Percentiles rank a stretch among this genome's conserved stretches.
Evolutionary conservation across 306 rosid species (phyloP).

Genomic region (apple (Malus domestica)): DNA sequence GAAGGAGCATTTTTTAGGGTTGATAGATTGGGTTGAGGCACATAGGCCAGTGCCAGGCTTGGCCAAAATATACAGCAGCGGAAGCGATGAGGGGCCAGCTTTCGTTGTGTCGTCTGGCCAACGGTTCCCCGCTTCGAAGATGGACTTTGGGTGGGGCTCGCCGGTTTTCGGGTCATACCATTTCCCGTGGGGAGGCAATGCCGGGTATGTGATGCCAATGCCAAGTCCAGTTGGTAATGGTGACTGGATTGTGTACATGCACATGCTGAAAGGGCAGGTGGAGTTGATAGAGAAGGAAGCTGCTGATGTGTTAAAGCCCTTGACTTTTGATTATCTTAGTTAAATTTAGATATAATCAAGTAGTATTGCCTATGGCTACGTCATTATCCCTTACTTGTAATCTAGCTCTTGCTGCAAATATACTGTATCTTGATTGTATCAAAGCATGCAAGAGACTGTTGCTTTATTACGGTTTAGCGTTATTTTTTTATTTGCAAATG

Average conservation of each 20-base stretch:
- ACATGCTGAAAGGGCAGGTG: conserved; percentile 31
- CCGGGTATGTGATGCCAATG: conserved; percentile 90
- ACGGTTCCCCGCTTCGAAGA: conserved; percentile 41
- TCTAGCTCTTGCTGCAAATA: not conserved
- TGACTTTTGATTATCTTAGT: conserved; percentile 43
- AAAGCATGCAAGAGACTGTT: not conserved
- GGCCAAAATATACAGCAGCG: conserved; percentile 29
- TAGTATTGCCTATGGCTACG: not conserved
- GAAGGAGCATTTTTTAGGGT: conserved; percentile 56
- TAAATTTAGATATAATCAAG: not conserved
- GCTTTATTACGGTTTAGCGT: not conserved
- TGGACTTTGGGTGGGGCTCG: conserved; percentile 76
- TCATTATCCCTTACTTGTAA: not conserved
- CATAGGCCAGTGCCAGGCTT: conserved; percentile 43
- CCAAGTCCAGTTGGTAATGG: conserved; percentile 54
- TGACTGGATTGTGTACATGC: conserved; percentile 89
- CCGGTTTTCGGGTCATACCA: conserved; percentile 65
- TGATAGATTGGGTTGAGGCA: conserved; percentile 77
- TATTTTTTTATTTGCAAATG: no score
- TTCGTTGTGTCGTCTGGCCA: conserved; percentile 77
- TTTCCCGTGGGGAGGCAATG: conserved; percentile 67
- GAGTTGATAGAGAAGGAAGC: conserved; percentile 51
- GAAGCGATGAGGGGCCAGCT: conserved; percentile 31
- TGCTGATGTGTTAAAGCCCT: conserved; percentile 44
- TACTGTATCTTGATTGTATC: not conserved